Evolutionary conservation across 176 grass and related monocot species (phyloP).

Genomic region (Bromus sterilis): DNA sequence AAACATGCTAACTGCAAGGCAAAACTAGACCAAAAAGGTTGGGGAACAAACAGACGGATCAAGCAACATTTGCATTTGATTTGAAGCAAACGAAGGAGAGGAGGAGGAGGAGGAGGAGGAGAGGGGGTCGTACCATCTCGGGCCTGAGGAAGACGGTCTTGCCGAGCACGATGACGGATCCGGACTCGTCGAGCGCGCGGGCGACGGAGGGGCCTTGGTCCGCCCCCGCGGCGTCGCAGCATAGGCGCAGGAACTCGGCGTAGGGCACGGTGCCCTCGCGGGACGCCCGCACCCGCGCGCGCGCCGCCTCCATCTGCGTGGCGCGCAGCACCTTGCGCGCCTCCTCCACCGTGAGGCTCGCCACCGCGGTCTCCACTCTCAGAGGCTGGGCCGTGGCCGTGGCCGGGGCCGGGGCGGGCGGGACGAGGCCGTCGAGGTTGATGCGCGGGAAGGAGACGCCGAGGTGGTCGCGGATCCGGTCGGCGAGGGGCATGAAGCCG

Average conservation of each 20-base stretch:
- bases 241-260: conserved; percentile 50
- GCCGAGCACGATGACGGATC: conserved; percentile 79
- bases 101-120: neutral
- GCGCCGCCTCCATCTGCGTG: conserved; percentile 59
- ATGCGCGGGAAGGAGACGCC: conserved; percentile 46
- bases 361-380: neutral
- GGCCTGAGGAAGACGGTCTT: conserved; percentile 82
- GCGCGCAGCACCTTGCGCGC: conserved; percentile 72
- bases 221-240: conserved; percentile 55
- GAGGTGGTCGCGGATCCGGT: conserved; percentile 72
- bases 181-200: conserved; percentile 77
- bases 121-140: conserved; percentile 64
- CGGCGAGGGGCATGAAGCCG: conserved; percentile 34
- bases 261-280: conserved; percentile 48
- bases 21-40: conserved; percentile 17
- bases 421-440: conserved; percentile 74
- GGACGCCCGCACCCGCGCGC: conserved; percentile 42
- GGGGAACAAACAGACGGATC: conserved; percentile 13
- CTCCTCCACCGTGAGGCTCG: conserved; percentile 55
- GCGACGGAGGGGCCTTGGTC: conserved; percentile 52
- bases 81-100: neutral
- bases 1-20: conserved; percentile 43
- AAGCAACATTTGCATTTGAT: conserved; percentile 17
- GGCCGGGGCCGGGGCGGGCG: conserved; percentile 14
- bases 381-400: neutral